Conservation (phyloP, 164 flowering plant species). For the Tinospora cordifolia region DNA sequence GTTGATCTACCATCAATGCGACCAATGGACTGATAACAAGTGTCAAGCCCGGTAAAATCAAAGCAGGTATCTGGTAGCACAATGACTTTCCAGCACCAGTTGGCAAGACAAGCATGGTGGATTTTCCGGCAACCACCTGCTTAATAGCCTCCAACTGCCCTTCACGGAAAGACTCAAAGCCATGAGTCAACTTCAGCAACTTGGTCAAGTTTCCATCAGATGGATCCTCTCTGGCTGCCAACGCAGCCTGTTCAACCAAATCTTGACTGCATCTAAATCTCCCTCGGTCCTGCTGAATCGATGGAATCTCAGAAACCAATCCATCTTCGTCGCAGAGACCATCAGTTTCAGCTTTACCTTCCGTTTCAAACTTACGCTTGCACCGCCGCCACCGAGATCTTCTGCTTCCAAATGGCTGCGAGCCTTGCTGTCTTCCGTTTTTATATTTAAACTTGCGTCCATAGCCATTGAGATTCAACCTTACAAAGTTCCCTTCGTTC, state of each 20-base stretch:
- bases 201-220: slow-evolving; percentile 67
- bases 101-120: slow-evolving; percentile 84
- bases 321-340: slow-evolving; percentile 44
- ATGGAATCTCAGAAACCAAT: slow-evolving; percentile 26
- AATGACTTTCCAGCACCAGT: slow-evolving; percentile 93
- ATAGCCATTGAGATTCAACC: slow-evolving; percentile 60
- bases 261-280: slow-evolving; percentile 17
- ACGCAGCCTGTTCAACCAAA: slow-evolving; percentile 39
- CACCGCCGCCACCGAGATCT: slow-evolving; percentile 27
- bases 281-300: slow-evolving; percentile 10
- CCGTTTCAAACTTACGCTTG: slow-evolving; percentile 23
- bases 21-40: slow-evolving; percentile 87
- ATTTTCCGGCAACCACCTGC: slow-evolving; percentile 60
- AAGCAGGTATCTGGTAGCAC: slow-evolving; percentile 89
- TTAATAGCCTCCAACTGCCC: slow-evolving; percentile 85
- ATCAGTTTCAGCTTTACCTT: slow-evolving; percentile 23
- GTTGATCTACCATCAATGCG: slow-evolving; percentile 95
- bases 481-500: slow-evolving; percentile 81
- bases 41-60: slow-evolving; percentile 70
- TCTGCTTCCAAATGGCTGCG: slow-evolving; percentile 11
- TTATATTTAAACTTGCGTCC: slow-evolving; percentile 41
- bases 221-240: slow-evolving; percentile 41
- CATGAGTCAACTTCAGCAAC: slow-evolving; percentile 61
- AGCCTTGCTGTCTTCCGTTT: slow-evolving; percentile 14
- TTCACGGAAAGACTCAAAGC: slow-evolving; percentile 70